These are phyloP conservation scores for Talaromyces pinophilus DNA, from an alignment of 2,329 filamentous ascomycete species.

Conservation along the genomic window DNA sequence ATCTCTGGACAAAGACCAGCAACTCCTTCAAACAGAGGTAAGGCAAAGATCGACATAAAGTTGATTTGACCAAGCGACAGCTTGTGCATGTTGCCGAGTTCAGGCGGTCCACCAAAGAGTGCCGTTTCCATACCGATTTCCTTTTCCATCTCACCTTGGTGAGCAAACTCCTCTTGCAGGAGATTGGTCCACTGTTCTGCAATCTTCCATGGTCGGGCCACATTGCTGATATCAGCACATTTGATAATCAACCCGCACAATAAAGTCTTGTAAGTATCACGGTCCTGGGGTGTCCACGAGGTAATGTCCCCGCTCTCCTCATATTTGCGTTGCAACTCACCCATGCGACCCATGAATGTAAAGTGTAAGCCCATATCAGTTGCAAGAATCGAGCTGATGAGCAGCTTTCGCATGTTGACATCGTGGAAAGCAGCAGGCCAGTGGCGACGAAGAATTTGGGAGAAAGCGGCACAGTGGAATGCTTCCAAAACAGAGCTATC, in stretches of 20 bases:
- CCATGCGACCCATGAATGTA: slow-evolving; percentile 89
- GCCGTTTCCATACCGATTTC: slow-evolving; percentile 86
- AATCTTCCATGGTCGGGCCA: slow-evolving; percentile 79
- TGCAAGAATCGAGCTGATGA: slow-evolving; percentile 96
- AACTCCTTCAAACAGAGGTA: slow-evolving; percentile 86
- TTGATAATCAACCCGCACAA: slow-evolving; percentile 94
- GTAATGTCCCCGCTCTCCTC: slow-evolving; percentile 66
- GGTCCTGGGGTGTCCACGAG: slow-evolving; percentile 73
- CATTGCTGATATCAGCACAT: slow-evolving; percentile 98
- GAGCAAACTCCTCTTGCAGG: slow-evolving; percentile 91
- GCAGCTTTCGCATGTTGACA: slow-evolving; percentile 76
- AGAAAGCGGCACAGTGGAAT: slow-evolving; percentile 96
- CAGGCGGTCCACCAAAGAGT: slow-evolving; percentile 74
- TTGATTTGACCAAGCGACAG: slow-evolving; percentile 85
- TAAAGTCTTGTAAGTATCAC: slow-evolving; percentile 75
- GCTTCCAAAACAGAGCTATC: slow-evolving; percentile 95
- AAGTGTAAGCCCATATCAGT: slow-evolving; percentile 98
- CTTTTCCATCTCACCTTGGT: slow-evolving; percentile 87
- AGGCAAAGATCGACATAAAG: slow-evolving; percentile 95
- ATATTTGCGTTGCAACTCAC: slow-evolving; percentile 76
- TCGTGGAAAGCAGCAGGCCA: slow-evolving; percentile 85
- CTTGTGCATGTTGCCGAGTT: slow-evolving; percentile 79
- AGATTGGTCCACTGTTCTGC: slow-evolving; percentile 89
- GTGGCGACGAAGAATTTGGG: slow-evolving; percentile 87
- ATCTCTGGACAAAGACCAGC: slow-evolving; percentile 83